A percentile compares a stretch with the other conserved stretches of the same genome.
Evolutionary conservation across 805 yeast genomes (phyloP).

Genomic region (Wickerhamiella sergipiensis): DNA sequence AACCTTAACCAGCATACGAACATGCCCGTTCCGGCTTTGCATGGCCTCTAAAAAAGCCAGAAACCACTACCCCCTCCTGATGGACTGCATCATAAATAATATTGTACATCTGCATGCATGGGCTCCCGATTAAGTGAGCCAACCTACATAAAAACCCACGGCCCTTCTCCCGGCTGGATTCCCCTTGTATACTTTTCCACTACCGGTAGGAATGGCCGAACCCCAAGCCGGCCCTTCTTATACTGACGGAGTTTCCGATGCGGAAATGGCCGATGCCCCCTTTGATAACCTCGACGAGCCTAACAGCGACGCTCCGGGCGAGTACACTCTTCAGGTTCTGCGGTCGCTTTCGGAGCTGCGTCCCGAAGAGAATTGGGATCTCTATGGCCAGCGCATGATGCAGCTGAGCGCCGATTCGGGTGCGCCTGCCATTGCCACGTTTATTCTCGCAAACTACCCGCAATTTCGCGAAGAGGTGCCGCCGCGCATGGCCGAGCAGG

Average conservation of each 20-base stretch:
- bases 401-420: not conserved
- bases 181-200: too few species aligned
- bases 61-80: too few species aligned
- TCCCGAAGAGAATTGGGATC: not conserved
- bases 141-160: not conserved
- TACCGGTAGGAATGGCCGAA: not conserved
- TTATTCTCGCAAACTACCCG: not conserved
- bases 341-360: not conserved
- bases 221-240: not conserved
- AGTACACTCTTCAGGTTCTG: not conserved
- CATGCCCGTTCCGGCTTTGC: too few species aligned
- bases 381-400: not conserved
- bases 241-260: not conserved
- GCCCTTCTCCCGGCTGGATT: too few species aligned
- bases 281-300: not conserved
- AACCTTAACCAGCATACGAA: too few species aligned
- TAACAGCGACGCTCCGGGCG: not conserved
- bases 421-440: not conserved
- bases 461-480: not conserved
- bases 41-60: too few species aligned
- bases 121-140: not conserved
- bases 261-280: not conserved
- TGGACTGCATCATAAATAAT: not conserved
- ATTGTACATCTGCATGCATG: not conserved
- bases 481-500: not conserved